phyloP scores from a whole-genome alignment of 108 stramenopile species.

The Tribonema minus region DNA sequence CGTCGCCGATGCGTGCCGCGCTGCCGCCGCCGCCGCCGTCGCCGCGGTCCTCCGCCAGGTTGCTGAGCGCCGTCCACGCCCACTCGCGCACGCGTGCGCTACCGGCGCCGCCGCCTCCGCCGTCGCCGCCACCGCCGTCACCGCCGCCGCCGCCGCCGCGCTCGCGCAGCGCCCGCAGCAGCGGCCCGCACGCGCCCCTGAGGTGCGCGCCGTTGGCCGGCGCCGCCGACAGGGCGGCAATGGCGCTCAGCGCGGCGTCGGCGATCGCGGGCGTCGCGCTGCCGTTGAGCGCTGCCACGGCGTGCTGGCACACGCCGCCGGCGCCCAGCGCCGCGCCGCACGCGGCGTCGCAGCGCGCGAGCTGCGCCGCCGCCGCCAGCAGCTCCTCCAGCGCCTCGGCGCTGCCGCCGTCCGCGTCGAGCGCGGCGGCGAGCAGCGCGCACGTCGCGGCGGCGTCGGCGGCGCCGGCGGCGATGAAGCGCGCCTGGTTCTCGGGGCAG shows the following conservation, averaged over 20 bases:
- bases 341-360: too few relatives aligned
- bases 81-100: neutral
- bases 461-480: neutral
- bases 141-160: neutral
- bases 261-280: neutral
- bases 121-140: neutral
- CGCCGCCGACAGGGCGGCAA: neutral
- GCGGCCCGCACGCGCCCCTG: neutral
- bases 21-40: too few relatives aligned
- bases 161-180: constrained; percentile 3
- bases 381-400: neutral
- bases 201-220: neutral
- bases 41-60: neutral
- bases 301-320: neutral
- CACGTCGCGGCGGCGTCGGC: neutral
- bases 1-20: too few relatives aligned
- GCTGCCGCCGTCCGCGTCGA: neutral
- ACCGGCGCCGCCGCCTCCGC: neutral
- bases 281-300: neutral
- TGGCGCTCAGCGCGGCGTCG: neutral
- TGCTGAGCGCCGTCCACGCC: neutral
- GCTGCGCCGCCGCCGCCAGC: neutral
- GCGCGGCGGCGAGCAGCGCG: neutral
- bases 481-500: too few relatives aligned
- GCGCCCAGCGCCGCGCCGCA: neutral